Percentiles rank a stretch among this genome's conserved stretches.
phyloP scores from a whole-genome alignment of 2,329 filamentous ascomycete species.

The Arachnopeziza araneosa region DNA sequence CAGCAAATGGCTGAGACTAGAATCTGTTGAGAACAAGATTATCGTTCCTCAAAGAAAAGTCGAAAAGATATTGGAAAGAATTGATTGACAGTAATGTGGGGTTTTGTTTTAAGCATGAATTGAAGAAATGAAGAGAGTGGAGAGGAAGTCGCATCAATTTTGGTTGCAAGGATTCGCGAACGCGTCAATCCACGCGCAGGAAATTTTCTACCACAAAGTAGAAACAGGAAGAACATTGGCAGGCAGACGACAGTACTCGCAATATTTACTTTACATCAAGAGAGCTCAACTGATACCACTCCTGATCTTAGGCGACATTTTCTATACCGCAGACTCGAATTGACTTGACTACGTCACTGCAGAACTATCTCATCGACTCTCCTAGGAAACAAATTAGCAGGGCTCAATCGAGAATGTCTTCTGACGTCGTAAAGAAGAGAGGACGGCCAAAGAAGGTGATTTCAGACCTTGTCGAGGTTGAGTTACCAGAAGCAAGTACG shows the following conservation, averaged over 20 bases:
- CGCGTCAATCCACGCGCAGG: not conserved
- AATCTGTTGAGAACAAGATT: too few species aligned
- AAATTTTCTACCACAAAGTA: not conserved
- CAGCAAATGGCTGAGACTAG: too few species aligned
- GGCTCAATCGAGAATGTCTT: conserved; percentile 14
- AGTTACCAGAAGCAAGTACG: conserved; percentile 12
- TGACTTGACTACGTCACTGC: not conserved
- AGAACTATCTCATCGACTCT: not conserved
- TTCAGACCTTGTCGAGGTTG: conserved; percentile 17
- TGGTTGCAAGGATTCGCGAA: not conserved
- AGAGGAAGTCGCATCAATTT: not conserved
- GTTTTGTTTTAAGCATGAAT: not conserved
- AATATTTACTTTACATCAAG: not conserved
- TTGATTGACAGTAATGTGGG: too few species aligned
- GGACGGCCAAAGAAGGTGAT: conserved; percentile 28
- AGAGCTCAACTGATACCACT: not conserved
- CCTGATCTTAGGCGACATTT: not conserved
- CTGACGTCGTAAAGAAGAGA: conserved; percentile 26
- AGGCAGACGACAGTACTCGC: not conserved
- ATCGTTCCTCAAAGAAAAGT: too few species aligned
- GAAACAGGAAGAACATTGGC: not conserved
- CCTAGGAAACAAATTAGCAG: not conserved
- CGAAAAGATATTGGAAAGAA: too few species aligned
- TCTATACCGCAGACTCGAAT: not conserved
- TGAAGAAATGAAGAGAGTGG: too few species aligned